These are phyloP conservation scores for Fusarium acutatum DNA, from an alignment of 2,329 filamentous ascomycete genomes.

Conservation along the genomic window DNA sequence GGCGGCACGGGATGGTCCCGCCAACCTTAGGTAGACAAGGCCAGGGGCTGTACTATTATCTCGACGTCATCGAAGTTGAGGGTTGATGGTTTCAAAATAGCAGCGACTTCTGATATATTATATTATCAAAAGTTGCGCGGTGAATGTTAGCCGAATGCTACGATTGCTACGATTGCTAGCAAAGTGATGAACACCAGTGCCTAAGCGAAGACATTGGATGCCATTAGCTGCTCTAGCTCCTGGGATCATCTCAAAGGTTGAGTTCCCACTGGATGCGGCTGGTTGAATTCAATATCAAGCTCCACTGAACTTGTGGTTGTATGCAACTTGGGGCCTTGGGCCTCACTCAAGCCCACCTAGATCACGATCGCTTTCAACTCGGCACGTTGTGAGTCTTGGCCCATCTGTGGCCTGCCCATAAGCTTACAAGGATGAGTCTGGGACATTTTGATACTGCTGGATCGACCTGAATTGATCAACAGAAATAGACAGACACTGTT, in stretches of 20 bases:
- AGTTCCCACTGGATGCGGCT: constrained; percentile 24
- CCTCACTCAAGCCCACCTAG: constrained; percentile 14
- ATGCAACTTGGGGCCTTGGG: constrained; percentile 13
- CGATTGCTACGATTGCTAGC: not conserved
- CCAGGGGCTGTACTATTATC: constrained; percentile 16
- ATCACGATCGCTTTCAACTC: constrained; percentile 32
- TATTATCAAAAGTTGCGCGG: not conserved
- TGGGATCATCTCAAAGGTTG: not conserved
- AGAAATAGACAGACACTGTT: not conserved
- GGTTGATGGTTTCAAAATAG: constrained; percentile 2
- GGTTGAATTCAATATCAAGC: constrained; percentile 25
- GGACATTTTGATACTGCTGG: not conserved
- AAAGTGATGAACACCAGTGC: not conserved
- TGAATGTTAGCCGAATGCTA: not conserved
- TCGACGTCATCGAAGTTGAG: constrained; percentile 18
- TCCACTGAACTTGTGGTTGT: constrained; percentile 23
- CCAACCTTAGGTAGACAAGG: not conserved
- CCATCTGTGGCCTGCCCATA: constrained; percentile 6
- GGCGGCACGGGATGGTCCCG: constrained; percentile 22
- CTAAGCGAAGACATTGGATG: not conserved
- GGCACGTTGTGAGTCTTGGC: constrained; percentile 19
- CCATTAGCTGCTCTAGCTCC: not conserved
- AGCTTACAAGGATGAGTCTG: constrained; percentile 10
- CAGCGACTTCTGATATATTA: not conserved
- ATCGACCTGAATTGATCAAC: not conserved